Percentiles rank a stretch among this genome's conserved stretches.
phyloP scores from a whole-genome alignment of 225 moss, liverwort and hornwort species.

The Bryoerythrophyllum caledonicum region DNA sequence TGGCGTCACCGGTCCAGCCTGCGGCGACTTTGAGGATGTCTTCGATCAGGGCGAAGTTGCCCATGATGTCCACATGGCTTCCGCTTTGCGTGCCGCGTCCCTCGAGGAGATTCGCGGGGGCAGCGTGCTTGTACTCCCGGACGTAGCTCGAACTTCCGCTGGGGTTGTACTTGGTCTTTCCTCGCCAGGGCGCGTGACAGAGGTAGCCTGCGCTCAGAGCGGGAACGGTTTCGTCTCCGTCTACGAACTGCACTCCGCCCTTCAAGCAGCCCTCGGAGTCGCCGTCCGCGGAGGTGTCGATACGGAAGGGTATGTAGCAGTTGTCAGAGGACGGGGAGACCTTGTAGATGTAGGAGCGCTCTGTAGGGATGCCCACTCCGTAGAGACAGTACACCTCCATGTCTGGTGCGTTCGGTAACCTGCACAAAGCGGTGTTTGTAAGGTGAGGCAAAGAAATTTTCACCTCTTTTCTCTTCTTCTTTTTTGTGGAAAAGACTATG shows the following conservation, averaged over 20 bases:
- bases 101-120: conserved; percentile 79
- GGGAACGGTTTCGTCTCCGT: conserved; percentile 94
- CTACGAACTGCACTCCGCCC: conserved; percentile 90
- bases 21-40: conserved; percentile 77
- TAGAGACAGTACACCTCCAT: conserved; percentile 82
- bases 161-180: conserved; percentile 87
- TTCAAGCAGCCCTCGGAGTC: conserved; percentile 89
- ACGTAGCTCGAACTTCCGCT: conserved; percentile 61
- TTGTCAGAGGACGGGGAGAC: conserved; percentile 60
- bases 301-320: conserved; percentile 92
- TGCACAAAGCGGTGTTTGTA: conserved; percentile 24
- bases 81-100: conserved; percentile 94
- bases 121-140: conserved; percentile 73
- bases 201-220: conserved; percentile 87
- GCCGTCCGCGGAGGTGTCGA: conserved; percentile 78
- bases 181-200: conserved; percentile 81
- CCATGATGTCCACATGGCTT: conserved; percentile 91
- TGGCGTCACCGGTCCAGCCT: conserved; percentile 68
- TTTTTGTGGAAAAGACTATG: no score
- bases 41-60: conserved; percentile 93
- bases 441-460: no score
- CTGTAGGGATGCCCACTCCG: conserved; percentile 87
- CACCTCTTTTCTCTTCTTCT: no score
- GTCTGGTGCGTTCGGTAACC: conserved; percentile 85
- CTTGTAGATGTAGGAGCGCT: conserved; percentile 96